phyloP scores from a whole-genome alignment of 495 filamentous ascomycete species.

The Aspergillus coremiiformis region DNA sequence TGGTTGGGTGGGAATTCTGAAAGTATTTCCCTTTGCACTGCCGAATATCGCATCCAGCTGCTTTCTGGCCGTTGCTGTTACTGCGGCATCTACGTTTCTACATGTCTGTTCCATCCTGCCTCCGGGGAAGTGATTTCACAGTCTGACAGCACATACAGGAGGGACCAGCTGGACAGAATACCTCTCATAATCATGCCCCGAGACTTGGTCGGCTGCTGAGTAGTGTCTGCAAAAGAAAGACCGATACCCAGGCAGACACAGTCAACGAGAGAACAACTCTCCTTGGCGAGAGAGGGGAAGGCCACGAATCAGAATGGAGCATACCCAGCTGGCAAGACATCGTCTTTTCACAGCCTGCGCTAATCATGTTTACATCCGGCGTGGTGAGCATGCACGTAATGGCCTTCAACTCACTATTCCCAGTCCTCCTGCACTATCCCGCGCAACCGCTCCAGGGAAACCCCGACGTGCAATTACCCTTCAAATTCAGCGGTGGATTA shows the following conservation, averaged over 20 bases:
- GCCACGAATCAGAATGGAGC: too few relatives aligned
- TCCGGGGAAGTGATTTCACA: too few relatives aligned
- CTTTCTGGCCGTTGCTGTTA: conserved; percentile 69
- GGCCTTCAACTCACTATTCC: conserved; percentile 72
- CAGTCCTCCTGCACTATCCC: conserved; percentile 75
- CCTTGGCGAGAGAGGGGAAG: too few relatives aligned
- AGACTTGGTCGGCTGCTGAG: too few relatives aligned
- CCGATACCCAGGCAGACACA: too few relatives aligned
- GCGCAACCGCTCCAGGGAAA: conserved; percentile 45
- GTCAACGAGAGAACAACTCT: too few relatives aligned
- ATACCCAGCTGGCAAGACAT: too few relatives aligned
- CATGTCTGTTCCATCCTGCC: conserved; percentile 20
- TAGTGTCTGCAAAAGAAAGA: too few relatives aligned
- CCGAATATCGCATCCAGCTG: conserved; percentile 67
- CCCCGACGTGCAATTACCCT: conserved; percentile 56
- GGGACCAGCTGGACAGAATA: too few relatives aligned
- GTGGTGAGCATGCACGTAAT: conserved; percentile 69
- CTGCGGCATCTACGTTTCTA: conserved; percentile 63
- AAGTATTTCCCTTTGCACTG: conserved; percentile 68
- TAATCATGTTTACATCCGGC: conserved; percentile 70
- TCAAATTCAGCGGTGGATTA: conserved; percentile 75
- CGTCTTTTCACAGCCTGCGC: conserved; percentile 64
- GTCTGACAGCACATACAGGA: too few relatives aligned
- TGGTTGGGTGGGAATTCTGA: conserved; percentile 56
- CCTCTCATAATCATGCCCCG: too few relatives aligned